Conservation (phyloP, 208 protist species). For the Leishmania amazonensis region DNA sequence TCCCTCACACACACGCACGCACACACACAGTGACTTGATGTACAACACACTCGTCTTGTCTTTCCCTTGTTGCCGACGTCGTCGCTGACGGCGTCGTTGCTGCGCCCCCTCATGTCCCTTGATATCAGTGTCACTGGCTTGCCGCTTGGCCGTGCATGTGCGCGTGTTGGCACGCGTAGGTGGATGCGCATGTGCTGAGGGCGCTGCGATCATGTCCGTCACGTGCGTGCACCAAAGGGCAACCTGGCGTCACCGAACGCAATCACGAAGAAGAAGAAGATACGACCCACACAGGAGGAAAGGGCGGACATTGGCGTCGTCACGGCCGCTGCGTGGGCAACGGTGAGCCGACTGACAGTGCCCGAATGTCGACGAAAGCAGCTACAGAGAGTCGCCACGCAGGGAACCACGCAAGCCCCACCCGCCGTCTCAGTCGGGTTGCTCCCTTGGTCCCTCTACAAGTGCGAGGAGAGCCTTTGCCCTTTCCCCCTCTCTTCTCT, state of each 20-base stretch:
- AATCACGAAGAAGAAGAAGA: not conserved
- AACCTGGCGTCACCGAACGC: not conserved
- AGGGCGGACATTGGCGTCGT: not conserved
- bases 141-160: not conserved
- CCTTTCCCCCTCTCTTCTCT: not conserved
- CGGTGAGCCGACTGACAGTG: too few species aligned
- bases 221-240: not conserved
- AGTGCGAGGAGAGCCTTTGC: not conserved
- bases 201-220: not conserved
- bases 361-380: not conserved
- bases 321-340: not conserved
- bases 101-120: not conserved
- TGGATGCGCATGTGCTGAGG: not conserved
- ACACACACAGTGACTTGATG: not conserved
- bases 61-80: not conserved
- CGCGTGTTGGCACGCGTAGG: not conserved
- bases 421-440: not conserved
- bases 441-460: not conserved
- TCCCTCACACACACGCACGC: not conserved
- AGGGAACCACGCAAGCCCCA: not conserved
- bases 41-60: not conserved
- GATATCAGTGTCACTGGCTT: not conserved
- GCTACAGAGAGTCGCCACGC: not conserved
- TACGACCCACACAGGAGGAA: not conserved
- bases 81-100: not conserved